A percentile compares a stretch with the other conserved stretches of the same genome.
Evolutionary conservation across 345 rosid genomes (phyloP).

Genomic region (Sisymbrium irio): DNA sequence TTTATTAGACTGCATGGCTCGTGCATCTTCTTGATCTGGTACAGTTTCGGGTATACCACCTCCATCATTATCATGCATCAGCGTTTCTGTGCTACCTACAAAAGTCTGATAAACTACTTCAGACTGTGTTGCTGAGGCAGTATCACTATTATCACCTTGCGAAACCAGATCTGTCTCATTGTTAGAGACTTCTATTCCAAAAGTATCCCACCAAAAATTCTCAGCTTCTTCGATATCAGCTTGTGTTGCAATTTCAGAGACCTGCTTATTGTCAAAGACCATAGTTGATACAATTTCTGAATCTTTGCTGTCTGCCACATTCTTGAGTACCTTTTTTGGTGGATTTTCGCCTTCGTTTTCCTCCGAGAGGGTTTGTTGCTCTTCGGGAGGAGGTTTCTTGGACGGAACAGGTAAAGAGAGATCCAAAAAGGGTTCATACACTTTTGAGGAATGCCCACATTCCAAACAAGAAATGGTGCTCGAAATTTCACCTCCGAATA

Average conservation of each 20-base stretch:
- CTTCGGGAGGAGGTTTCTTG: conserved; percentile 42
- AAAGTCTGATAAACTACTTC: neutral
- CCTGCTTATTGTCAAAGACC: neutral
- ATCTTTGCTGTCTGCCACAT: neutral
- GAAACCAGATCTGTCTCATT: neutral
- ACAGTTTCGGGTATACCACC: neutral
- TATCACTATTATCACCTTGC: neutral
- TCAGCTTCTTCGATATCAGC: neutral
- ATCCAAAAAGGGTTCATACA: conserved; percentile 85
- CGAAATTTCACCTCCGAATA: conserved; percentile 80
- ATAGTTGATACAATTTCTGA: neutral
- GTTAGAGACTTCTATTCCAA: conserved; percentile 19
- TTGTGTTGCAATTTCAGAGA: conserved; percentile 14
- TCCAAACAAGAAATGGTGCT: conserved; percentile 81
- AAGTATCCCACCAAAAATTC: conserved; percentile 25
- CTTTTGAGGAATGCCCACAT: conserved; percentile 81
- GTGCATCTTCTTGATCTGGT: neutral
- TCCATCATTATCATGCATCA: neutral
- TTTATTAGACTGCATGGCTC: conserved; percentile 34
- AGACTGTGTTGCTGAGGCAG: neutral
- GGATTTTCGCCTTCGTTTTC: conserved; percentile 31
- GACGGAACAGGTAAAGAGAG: conserved; percentile 87
- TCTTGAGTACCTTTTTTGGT: conserved; percentile 40
- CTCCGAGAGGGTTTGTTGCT: conserved; percentile 43
- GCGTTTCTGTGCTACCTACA: neutral